phyloP scores from a whole-genome alignment of 2,329 filamentous ascomycete species.

The Teratosphaeria nubilosa region DNA sequence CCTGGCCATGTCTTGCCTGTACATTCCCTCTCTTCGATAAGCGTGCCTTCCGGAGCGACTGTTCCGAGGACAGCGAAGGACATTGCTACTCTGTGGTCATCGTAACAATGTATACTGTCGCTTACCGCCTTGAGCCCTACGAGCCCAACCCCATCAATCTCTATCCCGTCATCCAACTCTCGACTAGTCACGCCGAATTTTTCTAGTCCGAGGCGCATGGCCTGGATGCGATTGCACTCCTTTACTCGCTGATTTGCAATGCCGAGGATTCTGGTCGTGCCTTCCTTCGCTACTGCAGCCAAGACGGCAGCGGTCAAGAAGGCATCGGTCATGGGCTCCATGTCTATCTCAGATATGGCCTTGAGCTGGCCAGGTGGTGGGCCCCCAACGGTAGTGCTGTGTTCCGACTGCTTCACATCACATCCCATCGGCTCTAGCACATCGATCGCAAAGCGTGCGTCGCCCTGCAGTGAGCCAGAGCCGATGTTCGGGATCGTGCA shows the following conservation, averaged over 20 bases:
- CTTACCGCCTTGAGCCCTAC: constrained; percentile 46
- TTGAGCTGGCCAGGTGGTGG: constrained; percentile 62
- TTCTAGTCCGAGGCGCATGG: constrained; percentile 88
- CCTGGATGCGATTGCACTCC: constrained; percentile 91
- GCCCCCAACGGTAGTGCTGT: constrained; percentile 85
- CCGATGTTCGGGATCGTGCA: constrained; percentile 97
- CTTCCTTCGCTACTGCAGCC: constrained; percentile 66
- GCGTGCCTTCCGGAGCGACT: constrained; percentile 57
- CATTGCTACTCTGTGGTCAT: constrained; percentile 97
- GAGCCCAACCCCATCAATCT: constrained; percentile 45
- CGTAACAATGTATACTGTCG: constrained; percentile 79
- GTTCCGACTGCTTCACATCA: constrained; percentile 69
- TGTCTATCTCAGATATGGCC: constrained; percentile 75
- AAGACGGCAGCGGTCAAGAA: constrained; percentile 92
- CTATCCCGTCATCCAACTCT: constrained; percentile 91
- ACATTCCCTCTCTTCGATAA: constrained; percentile 84
- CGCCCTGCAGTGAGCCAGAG: constrained; percentile 80
- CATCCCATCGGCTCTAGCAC: constrained; percentile 92
- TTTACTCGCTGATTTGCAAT: constrained; percentile 98
- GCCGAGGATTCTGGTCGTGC: constrained; percentile 72
- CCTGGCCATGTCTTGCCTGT: constrained; percentile 97
- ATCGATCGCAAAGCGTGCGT: constrained; percentile 86
- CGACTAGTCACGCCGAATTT: constrained; percentile 84
- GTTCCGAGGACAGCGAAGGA: constrained; percentile 86
- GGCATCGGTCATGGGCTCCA: constrained; percentile 99